Evolutionary conservation across 2,329 filamentous ascomycete species (phyloP).

Genomic region (Colletotrichum musicola): DNA sequence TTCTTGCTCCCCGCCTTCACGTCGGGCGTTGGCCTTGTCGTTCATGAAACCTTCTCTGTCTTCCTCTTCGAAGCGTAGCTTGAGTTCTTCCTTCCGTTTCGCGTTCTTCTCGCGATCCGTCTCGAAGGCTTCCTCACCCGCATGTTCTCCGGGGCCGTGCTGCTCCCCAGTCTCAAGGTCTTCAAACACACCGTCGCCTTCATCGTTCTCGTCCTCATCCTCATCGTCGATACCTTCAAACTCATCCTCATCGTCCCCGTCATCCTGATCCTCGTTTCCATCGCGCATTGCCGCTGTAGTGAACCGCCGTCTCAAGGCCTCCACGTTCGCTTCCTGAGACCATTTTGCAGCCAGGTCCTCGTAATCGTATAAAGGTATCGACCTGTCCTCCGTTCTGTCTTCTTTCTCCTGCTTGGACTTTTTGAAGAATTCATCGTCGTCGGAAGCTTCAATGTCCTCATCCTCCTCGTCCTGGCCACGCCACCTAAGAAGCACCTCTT

Average conservation of each 20-base stretch:
- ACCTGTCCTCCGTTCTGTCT: slow-evolving; percentile 83
- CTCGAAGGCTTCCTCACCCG: slow-evolving; percentile 72
- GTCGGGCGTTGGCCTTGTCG: slow-evolving; percentile 82
- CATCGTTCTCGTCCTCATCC: slow-evolving; percentile 60
- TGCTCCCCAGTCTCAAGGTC: slow-evolving; percentile 85
- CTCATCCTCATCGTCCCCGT: slow-evolving; percentile 63
- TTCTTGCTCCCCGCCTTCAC: slow-evolving; percentile 78
- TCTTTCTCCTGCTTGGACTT: slow-evolving; percentile 74
- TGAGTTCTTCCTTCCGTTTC: slow-evolving; percentile 92
- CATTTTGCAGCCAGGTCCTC: slow-evolving; percentile 86
- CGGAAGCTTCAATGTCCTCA: slow-evolving; percentile 68
- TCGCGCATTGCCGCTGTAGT: slow-evolving; percentile 71
- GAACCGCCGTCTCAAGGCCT: slow-evolving; percentile 80
- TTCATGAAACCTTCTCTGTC: slow-evolving; percentile 96
- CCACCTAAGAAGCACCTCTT: slow-evolving; percentile 85
- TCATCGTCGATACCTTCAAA: slow-evolving; percentile 66
- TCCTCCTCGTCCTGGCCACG: slow-evolving; percentile 73
- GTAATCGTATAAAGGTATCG: slow-evolving; percentile 84
- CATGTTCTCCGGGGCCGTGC: slow-evolving; percentile 56
- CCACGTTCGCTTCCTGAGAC: slow-evolving; percentile 82
- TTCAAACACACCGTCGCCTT: slow-evolving; percentile 65
- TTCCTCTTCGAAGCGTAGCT: slow-evolving; percentile 95
- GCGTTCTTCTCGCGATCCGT: slow-evolving; percentile 93
- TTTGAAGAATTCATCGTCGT: slow-evolving; percentile 75
- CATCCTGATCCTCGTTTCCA: slow-evolving; percentile 57